Percentiles rank a stretch among this genome's conserved stretches.
Evolutionary conservation across 2,329 filamentous ascomycete genomes (phyloP).

Genomic region (Cordyceps javanica): DNA sequence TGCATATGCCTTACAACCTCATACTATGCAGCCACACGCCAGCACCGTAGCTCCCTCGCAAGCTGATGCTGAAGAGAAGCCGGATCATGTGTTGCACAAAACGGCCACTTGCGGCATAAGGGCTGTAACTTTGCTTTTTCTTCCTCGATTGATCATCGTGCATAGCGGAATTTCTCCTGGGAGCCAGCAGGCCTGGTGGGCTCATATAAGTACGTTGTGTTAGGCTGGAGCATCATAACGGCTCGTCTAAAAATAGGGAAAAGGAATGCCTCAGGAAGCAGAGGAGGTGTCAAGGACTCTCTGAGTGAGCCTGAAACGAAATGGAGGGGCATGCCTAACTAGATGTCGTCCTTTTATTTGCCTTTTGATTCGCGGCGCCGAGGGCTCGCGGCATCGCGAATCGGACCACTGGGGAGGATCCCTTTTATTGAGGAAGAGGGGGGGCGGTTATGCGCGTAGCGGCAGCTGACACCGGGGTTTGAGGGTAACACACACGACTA

Average conservation of each 20-base stretch:
- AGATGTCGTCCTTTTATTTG: background rate
- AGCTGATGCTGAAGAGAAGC: background rate
- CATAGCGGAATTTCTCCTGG: background rate
- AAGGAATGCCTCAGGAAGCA: background rate
- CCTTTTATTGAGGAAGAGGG: background rate
- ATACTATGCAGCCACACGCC: background rate
- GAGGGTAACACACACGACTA: slow-evolving; percentile 5
- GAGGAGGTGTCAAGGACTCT: background rate
- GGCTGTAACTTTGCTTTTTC: background rate
- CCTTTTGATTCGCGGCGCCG: background rate
- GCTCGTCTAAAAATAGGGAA: too few species aligned
- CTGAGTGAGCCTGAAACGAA: slow-evolving; percentile 6
- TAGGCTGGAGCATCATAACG: too few species aligned
- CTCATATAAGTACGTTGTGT: too few species aligned
- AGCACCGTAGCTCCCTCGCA: background rate
- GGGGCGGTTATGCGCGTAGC: too few species aligned
- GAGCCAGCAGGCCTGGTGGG: background rate
- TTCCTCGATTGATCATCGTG: background rate
- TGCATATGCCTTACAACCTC: background rate
- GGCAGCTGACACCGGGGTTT: background rate
- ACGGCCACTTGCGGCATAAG: background rate
- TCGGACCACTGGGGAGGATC: background rate
- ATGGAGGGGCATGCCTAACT: background rate
- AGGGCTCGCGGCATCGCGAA: background rate
- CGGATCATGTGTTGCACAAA: background rate